Evolutionary conservation across 345 rosid species (phyloP).

Genomic region (Pugionium dolabratum): DNA sequence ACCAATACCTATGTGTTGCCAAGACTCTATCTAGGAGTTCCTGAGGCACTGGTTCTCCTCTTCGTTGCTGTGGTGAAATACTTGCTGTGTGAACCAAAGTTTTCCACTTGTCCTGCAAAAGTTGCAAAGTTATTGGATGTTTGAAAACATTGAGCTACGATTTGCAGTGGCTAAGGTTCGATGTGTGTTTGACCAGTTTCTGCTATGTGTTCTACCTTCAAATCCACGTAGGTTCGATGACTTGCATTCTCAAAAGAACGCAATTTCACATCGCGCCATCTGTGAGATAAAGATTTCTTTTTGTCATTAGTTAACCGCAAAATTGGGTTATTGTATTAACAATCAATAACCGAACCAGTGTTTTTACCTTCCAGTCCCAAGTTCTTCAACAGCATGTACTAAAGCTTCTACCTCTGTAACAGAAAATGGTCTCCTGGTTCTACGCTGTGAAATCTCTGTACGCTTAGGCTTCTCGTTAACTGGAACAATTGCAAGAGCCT

Average conservation of each 20-base stretch:
- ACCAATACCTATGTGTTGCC: slow-evolving; percentile 82
- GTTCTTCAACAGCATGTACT: slow-evolving; percentile 85
- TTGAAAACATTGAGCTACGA: background rate
- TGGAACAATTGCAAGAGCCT: slow-evolving; percentile 67
- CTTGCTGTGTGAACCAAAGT: slow-evolving; percentile 93
- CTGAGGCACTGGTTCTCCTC: slow-evolving; percentile 98
- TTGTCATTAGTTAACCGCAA: slow-evolving; percentile 21
- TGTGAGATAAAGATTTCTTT: slow-evolving; percentile 36
- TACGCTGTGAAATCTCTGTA: slow-evolving; percentile 78
- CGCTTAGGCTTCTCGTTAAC: slow-evolving; percentile 61
- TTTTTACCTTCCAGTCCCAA: slow-evolving; percentile 89
- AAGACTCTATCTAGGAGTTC: slow-evolving; percentile 84
- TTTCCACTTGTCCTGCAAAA: slow-evolving; percentile 94
- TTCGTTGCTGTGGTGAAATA: slow-evolving; percentile 84
- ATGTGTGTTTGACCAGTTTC: background rate
- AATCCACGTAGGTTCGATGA: slow-evolving; percentile 81
- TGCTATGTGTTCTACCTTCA: slow-evolving; percentile 54
- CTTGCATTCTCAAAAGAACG: slow-evolving; percentile 70
- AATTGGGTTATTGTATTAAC: background rate
- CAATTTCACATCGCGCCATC: slow-evolving; percentile 89
- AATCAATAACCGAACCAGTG: background rate
- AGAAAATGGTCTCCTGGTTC: slow-evolving; percentile 96
- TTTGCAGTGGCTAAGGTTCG: background rate
- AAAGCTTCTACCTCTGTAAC: slow-evolving; percentile 95
- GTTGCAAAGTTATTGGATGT: background rate